Evolutionary conservation across 768 basidiomycete genomes (phyloP), one percentile per base, ranked within the genome.

Genomic region (Suillus luteus): DNA sequence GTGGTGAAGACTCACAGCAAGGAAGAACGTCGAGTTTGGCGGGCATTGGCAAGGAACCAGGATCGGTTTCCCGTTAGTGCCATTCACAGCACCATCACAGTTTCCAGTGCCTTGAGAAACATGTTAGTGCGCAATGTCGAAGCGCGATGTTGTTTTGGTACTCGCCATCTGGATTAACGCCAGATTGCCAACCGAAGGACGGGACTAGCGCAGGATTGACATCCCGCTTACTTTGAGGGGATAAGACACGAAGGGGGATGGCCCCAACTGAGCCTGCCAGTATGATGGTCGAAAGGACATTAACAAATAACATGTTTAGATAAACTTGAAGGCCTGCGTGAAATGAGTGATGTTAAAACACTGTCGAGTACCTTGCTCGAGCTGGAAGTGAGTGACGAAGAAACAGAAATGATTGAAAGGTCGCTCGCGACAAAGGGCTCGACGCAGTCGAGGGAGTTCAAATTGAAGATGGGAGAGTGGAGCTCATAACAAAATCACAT

Each of bases 31-130:
- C 64, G 82, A 81, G 63, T 81, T 76, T 1, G 89, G 89, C 38
- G 89, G 89, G 73, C 88, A 91, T 40, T 75, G 68, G 70, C 87
- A 90, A 3, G 89, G 89, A 22, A 91, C 80, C 72, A 84, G 83
- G 68, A 90, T 79, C 10, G 82, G 79, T 35, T 80, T 73, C 2
- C 87, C 88, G 38, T 83, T 77, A 9, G 85, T 77, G 27, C 85
- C 86, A 3, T 81, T 81, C 41, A 86, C 81, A 1, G 82, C 81
- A 7, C 89, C 89, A 64, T 90, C 86, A 64, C 90, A 90, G 65
- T 90, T 83, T n/a, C 87, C 89, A 7, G 86, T 86, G 17, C 89
- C 79, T 75, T 59, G n/a, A 41, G 5, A n/a, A 57, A 60, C 33
- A 12, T 9, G 40, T 57, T 33, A 19, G 27, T 51, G 46, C 24